Evolutionary conservation across 2,329 filamentous ascomycete genomes (phyloP), one percentile per base, ranked within the genome.

Genomic region (Aspergillus persii): DNA sequence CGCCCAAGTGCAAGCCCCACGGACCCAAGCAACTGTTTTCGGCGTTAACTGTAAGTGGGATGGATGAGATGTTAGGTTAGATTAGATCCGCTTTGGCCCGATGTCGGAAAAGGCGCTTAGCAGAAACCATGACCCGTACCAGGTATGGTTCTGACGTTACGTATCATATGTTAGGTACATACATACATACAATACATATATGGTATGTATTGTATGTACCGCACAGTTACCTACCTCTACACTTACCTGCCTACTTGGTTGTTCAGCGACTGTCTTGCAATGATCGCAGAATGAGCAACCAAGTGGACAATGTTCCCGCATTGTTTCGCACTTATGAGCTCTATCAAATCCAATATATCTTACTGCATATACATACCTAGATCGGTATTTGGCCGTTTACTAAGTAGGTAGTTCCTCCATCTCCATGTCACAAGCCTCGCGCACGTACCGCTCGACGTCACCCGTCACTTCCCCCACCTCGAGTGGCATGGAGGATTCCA

Each of bases 191-290:
- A 46, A 12, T n/a, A 46, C 18, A n/a, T 48, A 1, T 8, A 48
- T 2, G 2, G 18, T 23, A 12, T 50, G 26, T 15, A 11, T 18
- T 2, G 46, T 48, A 23, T 3, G 46, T 23, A 12, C 3, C 8
- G 18, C 46, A 57, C 48, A 56, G 55, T 55, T 57, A 62, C 54
- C 61, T 36, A 36, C 33, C 33, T 36, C 8, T 36, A 9, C 33
- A 36, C 12, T 9, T 36, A 3, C 11, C 33, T 15, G 11, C 9
- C 9, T 11, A 36, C 11, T 12, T 9, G 33, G 11, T 26, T 46
- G 12, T 7, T 46, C 9, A 23, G 9, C 41, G 4, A 7, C 23
- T 47, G 18, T 23, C 18, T 23, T 47, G 44, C 44, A 23, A 15
- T 46, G 1, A 15, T 2, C 8, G 41, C 41, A 18, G 41, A 23